These are phyloP conservation scores for Cucurbita pepo DNA, from an alignment of 306 rosid species.

Conservation along the genomic window DNA sequence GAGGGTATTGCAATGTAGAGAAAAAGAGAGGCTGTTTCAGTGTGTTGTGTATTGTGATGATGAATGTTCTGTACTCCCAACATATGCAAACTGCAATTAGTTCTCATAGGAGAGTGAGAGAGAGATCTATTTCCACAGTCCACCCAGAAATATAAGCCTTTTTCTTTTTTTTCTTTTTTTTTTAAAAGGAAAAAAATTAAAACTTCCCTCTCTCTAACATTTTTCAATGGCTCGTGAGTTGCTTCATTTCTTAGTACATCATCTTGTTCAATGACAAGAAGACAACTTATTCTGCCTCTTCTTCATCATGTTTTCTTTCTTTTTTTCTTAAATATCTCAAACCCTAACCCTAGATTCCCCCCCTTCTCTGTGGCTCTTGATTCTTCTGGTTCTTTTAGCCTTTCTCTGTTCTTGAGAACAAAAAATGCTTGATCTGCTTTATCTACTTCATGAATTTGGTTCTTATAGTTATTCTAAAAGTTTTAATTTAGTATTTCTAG, in stretches of 20 bases:
- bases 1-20: neutral
- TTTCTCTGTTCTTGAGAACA: neutral
- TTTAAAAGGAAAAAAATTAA: too few relatives aligned
- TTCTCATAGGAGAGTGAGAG: neutral
- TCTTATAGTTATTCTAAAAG: neutral
- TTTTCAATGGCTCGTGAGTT: neutral
- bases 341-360: neutral
- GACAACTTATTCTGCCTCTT: neutral
- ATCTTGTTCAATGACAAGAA: neutral
- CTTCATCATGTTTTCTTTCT: neutral
- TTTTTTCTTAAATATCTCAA: neutral
- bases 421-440: neutral
- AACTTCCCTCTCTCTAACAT: neutral
- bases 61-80: constrained; percentile 8
- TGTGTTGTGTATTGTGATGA: neutral
- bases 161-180: too few relatives aligned
- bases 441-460: neutral
- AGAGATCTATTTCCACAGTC: too few relatives aligned
- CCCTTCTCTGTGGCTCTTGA: neutral
- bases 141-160: too few relatives aligned
- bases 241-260: neutral
- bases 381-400: neutral
- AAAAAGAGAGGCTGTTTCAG: neutral
- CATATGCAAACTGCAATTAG: neutral
- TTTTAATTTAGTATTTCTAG: neutral